Evolutionary conservation across 1,284 basidiomycete genomes (phyloP), one percentile per base, ranked within the genome.

Genomic region (Puccinia triticina): DNA sequence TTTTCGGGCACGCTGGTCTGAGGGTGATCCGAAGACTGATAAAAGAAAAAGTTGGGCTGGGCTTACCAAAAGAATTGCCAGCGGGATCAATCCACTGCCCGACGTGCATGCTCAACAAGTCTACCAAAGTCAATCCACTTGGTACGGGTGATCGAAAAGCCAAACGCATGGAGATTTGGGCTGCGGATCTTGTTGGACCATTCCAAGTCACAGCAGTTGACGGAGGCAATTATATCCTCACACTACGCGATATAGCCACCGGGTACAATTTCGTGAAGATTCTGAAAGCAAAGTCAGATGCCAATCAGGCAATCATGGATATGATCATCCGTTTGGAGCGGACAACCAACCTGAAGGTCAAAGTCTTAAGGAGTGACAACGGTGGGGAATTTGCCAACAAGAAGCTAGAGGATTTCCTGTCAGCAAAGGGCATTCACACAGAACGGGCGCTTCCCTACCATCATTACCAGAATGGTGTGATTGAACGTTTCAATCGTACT

Each of bases 381-480:
- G 40, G 40, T 12, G 40, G 40, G 7, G 40, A 43, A 43, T 43
- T 43, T 43, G 40, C 40, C 4, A 43, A 43, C 40, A 43, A 43
- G n/a, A 78, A n/a, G 8, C 5, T 2, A 7, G 40, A 43, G 12
- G 7, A 12, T 4, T 43, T 12, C 12, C 40, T 43, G 12, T 12
- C 40, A n/a, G n/a, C n/a, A n/a, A n/a, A 43, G 4, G 12, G 7
- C 0, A 79, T 79, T 2, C 18, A 3, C 0, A n/a, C 64, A 0
- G 50, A 79, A 48, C 23, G 11, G 2, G 18, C 66, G 0, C 2
- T 79, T 1, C 77, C 77, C 1, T 78, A 78, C 50, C 59, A 78
- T 14, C 77, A 78, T 32, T 29, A 78, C 12, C 77, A 78, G 26
- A 67, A 57, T 43, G 77, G 77, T 12, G 1, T 29, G 23, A 57